Percentiles rank a stretch among this genome's conserved stretches.
Evolutionary conservation across 805 yeast genomes (phyloP).

Genomic region (Saturnispora sekii): DNA sequence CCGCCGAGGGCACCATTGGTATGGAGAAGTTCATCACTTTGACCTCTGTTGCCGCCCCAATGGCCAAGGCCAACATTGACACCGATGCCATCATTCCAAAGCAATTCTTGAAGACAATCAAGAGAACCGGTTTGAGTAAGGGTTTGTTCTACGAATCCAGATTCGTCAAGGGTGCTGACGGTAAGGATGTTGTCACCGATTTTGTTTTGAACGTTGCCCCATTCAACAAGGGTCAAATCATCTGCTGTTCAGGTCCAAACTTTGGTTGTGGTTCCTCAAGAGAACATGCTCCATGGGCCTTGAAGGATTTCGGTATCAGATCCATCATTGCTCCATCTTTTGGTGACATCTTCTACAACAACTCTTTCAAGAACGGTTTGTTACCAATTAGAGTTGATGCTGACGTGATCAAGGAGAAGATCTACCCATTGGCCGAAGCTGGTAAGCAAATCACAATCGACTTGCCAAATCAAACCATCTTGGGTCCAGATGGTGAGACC

Average conservation of each 20-base stretch:
- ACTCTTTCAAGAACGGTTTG: slow-evolving; percentile 92
- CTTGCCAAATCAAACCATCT: slow-evolving; percentile 76
- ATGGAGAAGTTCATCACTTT: slow-evolving; percentile 69
- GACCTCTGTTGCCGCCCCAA: slow-evolving; percentile 86
- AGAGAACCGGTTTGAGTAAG: slow-evolving; percentile 83
- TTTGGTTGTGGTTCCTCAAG: slow-evolving; percentile 99
- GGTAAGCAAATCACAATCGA: slow-evolving; percentile 72
- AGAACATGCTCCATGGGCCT: slow-evolving; percentile 99
- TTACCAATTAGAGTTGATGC: slow-evolving; percentile 88
- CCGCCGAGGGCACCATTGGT: slow-evolving; percentile 35
- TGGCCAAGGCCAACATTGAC: slow-evolving; percentile 91
- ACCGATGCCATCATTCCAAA: slow-evolving; percentile 99
- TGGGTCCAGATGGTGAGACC: slow-evolving; percentile 56
- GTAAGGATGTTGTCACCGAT: slow-evolving; percentile 76
- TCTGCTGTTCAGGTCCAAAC: slow-evolving; percentile 91
- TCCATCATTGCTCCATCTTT: slow-evolving; percentile 96
- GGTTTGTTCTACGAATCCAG: slow-evolving; percentile 92
- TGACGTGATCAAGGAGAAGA: slow-evolving; percentile 57
- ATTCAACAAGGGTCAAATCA: slow-evolving; percentile 66
- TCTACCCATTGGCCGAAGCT: slow-evolving; percentile 70
- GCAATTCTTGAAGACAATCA: slow-evolving; percentile 94
- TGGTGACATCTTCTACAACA: slow-evolving; percentile 96
- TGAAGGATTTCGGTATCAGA: slow-evolving; percentile 93
- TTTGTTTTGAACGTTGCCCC: slow-evolving; percentile 83
- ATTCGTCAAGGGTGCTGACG: slow-evolving; percentile 56